Conservation (phyloP, 73 alveolate species). For the Durusdinium trenchii region DNA sequence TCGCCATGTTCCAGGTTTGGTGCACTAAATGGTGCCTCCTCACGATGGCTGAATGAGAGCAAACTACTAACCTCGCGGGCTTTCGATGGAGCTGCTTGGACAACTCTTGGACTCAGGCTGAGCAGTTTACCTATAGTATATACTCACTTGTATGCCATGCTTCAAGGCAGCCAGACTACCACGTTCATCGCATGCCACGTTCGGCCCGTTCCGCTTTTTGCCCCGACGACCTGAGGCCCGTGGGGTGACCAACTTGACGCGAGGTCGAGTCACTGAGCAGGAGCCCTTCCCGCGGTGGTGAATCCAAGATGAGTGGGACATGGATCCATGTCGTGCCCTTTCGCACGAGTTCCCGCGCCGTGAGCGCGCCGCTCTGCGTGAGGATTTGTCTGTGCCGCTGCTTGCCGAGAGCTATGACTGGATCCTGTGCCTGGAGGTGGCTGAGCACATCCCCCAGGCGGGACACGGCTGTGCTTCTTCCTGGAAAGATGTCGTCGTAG, state of each 20-base stretch:
- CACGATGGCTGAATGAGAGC: slow-evolving; percentile 28
- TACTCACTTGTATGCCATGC: too few species aligned
- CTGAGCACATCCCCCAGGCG: slow-evolving; percentile 92
- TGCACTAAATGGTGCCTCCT: slow-evolving; percentile 37
- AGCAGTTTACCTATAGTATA: too few species aligned
- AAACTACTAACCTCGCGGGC: slow-evolving; percentile 1
- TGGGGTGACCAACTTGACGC: slow-evolving; percentile 4
- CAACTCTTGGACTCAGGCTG: background rate
- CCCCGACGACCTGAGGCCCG: slow-evolving; percentile 47
- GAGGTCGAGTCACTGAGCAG: slow-evolving; percentile 70
- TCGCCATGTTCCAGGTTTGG: slow-evolving; percentile 80
- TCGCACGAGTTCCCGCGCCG: background rate
- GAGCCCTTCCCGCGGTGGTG: background rate
- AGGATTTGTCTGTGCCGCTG: slow-evolving; percentile 97
- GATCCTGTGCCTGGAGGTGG: slow-evolving; percentile 81
- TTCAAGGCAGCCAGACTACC: too few species aligned
- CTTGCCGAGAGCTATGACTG: slow-evolving; percentile 56
- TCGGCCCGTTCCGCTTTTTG: too few species aligned
- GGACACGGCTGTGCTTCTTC: background rate
- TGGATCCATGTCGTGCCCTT: background rate
- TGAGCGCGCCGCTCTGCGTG: background rate
- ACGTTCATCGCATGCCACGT: too few species aligned
- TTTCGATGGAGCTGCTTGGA: slow-evolving; percentile 22
- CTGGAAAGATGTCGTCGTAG: too few species aligned
- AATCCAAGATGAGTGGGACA: background rate